Conservation (phyloP, 2,329 filamentous ascomycete genomes). For the Pseudogymnoascus sp. region DNA sequence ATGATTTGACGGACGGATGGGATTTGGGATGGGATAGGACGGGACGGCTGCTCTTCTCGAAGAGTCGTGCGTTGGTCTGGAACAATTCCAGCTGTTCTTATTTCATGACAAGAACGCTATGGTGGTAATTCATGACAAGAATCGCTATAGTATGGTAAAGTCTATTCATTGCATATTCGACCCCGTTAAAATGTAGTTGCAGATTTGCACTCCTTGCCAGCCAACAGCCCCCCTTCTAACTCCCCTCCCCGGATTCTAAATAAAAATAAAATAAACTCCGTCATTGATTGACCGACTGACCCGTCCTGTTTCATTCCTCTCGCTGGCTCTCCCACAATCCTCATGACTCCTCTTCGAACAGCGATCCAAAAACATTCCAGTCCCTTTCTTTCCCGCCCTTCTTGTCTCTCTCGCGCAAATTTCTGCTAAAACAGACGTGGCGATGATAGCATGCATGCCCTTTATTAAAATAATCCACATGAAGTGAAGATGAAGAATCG, state of each 20-base stretch:
- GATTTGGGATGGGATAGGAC: neutral
- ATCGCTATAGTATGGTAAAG: neutral
- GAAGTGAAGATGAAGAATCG: neutral
- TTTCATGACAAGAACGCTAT: neutral
- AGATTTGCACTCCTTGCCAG: slow-evolving; percentile 2
- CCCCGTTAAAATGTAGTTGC: neutral
- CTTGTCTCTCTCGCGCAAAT: neutral
- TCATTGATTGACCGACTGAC: neutral
- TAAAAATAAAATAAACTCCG: neutral
- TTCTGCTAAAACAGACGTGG: neutral
- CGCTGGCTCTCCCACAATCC: neutral
- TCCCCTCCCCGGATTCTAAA: neutral
- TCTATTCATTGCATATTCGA: slow-evolving; percentile 1
- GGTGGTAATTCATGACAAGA: neutral
- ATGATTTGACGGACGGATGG: neutral
- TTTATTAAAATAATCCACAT: neutral
- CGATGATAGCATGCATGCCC: neutral
- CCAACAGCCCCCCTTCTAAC: neutral
- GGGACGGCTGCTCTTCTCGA: neutral
- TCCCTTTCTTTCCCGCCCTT: neutral
- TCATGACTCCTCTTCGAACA: neutral
- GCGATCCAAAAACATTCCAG: slow-evolving; percentile 7
- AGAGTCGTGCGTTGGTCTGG: neutral
- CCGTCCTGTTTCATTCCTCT: slow-evolving; percentile 4
- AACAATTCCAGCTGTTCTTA: neutral